A percentile compares a stretch with the other conserved stretches of the same genome.
Conservation (phyloP, 2,329 filamentous ascomycete genomes). For the Fusarium clavum region DNA sequence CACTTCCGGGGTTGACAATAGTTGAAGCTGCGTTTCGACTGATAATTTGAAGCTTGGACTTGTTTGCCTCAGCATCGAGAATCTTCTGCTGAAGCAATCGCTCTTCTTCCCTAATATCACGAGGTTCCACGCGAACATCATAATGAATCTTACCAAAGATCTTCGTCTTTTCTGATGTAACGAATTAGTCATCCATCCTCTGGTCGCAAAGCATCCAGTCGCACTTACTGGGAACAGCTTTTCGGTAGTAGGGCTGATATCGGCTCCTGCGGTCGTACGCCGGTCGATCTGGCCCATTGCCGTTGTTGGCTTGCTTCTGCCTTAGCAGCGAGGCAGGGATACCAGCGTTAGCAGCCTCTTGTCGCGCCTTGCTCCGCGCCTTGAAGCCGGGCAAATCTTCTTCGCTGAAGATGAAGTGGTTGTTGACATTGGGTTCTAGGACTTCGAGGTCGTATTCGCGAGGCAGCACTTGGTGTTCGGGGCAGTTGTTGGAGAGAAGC, state of each 20-base stretch:
- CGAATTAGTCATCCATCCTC: conserved; percentile 35
- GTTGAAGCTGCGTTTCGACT: conserved; percentile 62
- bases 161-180: conserved; percentile 77
- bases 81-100: conserved; percentile 70
- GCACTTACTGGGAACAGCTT: conserved; percentile 78
- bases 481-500: conserved; percentile 72
- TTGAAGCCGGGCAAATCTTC: conserved; percentile 78
- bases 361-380: conserved; percentile 62
- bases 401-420: conserved; percentile 93
- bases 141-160: conserved; percentile 78
- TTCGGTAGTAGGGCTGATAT: conserved; percentile 72
- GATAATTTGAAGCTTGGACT: conserved; percentile 62
- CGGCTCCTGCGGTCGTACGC: conserved; percentile 59
- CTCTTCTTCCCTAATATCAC: conserved; percentile 77
- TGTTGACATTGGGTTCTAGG: conserved; percentile 72
- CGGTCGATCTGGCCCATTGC: conserved; percentile 55
- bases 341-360: conserved; percentile 67
- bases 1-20: conserved; percentile 67
- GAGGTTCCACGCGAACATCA: conserved; percentile 80
- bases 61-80: conserved; percentile 61
- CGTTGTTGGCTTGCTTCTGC: conserved; percentile 48
- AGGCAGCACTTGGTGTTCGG: conserved; percentile 79
- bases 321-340: conserved; percentile 69
- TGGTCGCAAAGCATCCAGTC: background rate
- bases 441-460: conserved; percentile 88